Base-by-base conservation (phyloP, 1,284 basidiomycete genomes). In the Ceratobasidium sp. region DNA sequence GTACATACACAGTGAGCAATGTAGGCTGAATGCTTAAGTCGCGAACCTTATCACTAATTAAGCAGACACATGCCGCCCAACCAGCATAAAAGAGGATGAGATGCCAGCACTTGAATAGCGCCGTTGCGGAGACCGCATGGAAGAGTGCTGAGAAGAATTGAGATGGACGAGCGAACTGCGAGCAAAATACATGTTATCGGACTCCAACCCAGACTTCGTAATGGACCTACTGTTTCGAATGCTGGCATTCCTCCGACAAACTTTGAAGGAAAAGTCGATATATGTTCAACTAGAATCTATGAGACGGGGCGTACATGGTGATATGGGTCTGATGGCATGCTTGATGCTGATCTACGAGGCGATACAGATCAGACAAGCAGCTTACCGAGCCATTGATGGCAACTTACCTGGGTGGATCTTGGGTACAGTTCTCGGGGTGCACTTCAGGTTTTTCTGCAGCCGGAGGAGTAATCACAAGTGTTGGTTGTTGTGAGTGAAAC, bases 91-190 rank as follows among this genome's bases (percentile, higher is more conserved):
- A 89, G 1, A 90, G 54, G 15, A 91, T 84, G 65, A 90, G 85
- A 76, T 90, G 89, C 90, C 89, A 91, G 81, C 89, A 91, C 74
- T 89, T 83, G 79, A 90, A 89, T 56, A 91, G 78, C 0, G 89
- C 87, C 0, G 89, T 91, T 1, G 90, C 89, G 5, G 90, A 31
- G 44, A 76, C 33, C 1, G 74, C 74, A 53, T 75, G 73, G 29
- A 72, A 36, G 14, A 75, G 48, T 44, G 67, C 44, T 24, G 50
- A 24, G 33, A 31, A 27, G 50, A 69, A 64, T 27, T 47, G 24
- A 54, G 36, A 45, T 22, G 44, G 45, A 36, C 65, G 72, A 19
- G 33, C 51, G 33, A 74, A 11, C 36, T 41, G 36, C 11, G 36
- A 11, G 11, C 36, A 41, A 8, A 24, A 57, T 17, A 41, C n/a